These are phyloP conservation scores for Entoloma clypeatum DNA, from an alignment of 1,284 basidiomycete species.

Conservation along the genomic window DNA sequence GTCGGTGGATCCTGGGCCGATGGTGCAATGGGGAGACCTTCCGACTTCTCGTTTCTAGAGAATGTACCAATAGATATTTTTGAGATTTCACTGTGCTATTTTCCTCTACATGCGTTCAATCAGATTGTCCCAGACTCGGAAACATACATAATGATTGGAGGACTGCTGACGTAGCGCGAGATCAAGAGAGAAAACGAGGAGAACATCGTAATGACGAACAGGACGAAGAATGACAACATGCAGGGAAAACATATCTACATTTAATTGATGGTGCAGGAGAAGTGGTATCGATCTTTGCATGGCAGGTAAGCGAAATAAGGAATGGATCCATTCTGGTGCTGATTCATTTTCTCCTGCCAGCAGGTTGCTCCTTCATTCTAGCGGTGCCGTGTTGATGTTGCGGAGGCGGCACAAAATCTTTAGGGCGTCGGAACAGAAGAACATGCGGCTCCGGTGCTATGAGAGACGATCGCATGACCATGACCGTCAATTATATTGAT, in stretches of 20 bases:
- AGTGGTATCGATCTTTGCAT: constrained; percentile 7
- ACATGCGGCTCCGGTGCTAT: constrained; percentile 85
- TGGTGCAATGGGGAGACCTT: constrained; percentile 68
- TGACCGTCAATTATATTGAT: constrained; percentile 3
- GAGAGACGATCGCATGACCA: constrained; percentile 11
- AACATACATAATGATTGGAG: neutral
- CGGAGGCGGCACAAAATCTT: constrained; percentile 55
- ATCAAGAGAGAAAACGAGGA: constrained; percentile 8
- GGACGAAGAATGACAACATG: constrained; percentile 9
- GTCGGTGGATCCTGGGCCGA: constrained; percentile 52
- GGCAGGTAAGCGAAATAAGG: constrained; percentile 2
- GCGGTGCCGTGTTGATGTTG: constrained; percentile 37
- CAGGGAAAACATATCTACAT: constrained; percentile 16
- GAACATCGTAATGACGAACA: constrained; percentile 6
- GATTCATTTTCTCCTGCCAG: constrained; percentile 34
- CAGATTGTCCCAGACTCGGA: too few species aligned
- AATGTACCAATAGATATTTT: constrained; percentile 2
- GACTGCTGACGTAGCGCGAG: neutral
- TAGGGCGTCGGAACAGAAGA: constrained; percentile 71
- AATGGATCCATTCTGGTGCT: constrained; percentile 1
- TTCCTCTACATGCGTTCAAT: too few species aligned
- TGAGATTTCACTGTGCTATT: neutral
- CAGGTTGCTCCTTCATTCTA: constrained; percentile 24
- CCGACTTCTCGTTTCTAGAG: constrained; percentile 42
- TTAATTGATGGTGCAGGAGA: constrained; percentile 8